Evolutionary conservation across 2,329 filamentous ascomycete genomes (phyloP).

Genomic region (Acephala macrosclerotiorum): DNA sequence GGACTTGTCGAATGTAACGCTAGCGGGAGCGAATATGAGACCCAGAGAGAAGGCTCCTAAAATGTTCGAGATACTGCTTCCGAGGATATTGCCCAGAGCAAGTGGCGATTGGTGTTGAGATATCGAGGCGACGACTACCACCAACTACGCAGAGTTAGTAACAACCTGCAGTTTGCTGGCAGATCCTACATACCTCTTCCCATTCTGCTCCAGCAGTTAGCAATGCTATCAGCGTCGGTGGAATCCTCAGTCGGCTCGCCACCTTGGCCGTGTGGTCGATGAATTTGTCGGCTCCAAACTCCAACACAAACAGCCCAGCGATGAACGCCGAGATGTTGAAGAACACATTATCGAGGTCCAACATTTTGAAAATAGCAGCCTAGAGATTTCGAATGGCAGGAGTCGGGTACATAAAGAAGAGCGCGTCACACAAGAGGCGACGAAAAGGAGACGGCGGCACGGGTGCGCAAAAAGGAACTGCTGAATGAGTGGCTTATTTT

Average conservation of each 20-base stretch:
- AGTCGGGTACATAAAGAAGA: neutral
- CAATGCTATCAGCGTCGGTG: conserved; percentile 56
- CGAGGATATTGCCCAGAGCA: conserved; percentile 61
- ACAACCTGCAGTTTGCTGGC: neutral
- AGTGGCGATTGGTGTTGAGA: conserved; percentile 54
- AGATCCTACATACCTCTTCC: conserved; percentile 54
- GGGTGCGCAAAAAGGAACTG: conserved; percentile 2
- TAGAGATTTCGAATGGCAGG: neutral
- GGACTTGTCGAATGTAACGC: conserved; percentile 53
- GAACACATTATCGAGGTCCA: conserved; percentile 28
- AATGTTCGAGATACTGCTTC: conserved; percentile 62
- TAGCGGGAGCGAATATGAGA: conserved; percentile 50
- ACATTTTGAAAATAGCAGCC: conserved; percentile 23
- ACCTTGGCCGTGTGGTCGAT: conserved; percentile 58
- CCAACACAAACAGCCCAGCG: conserved; percentile 55
- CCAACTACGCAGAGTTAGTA: conserved; percentile 47
- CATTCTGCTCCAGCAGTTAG: conserved; percentile 62
- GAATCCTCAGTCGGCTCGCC: conserved; percentile 52
- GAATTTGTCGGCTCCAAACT: conserved; percentile 60
- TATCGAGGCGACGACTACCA: conserved; percentile 56
- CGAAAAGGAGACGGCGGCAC: conserved; percentile 9
- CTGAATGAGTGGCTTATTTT: conserved; percentile 2
- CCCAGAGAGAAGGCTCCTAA: conserved; percentile 62
- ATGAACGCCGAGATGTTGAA: conserved; percentile 54
- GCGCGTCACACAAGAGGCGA: neutral